Evolutionary conservation across 768 basidiomycete species (phyloP), one percentile per base, ranked within the genome.

Genomic region (Tremella mesenterica): DNA sequence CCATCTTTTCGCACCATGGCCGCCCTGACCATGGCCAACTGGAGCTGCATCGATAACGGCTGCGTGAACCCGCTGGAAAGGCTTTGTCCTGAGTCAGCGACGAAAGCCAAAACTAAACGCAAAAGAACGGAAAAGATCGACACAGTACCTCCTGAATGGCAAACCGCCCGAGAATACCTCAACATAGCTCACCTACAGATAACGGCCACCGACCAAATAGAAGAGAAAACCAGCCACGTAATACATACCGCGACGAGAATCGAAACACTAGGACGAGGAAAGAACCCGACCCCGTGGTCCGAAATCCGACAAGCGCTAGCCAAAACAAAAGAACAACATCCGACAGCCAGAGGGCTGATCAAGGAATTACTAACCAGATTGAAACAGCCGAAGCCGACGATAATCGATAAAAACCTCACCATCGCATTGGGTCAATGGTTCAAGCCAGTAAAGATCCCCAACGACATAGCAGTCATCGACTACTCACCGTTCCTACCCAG

Each of bases 21-120:
- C 14, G 4, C 4, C 38, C 52, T 60, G 9, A 53, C 45, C n/a
- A 28, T 52, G 8, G 58, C 54, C 6, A 56, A 60, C 38, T 56
- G 50, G 50, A 16, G 18, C 12, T 60, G 58, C 34, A 1, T 21
- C 8, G 29, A 20, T 14, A 36, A 21, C 7, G 5, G 27, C 30
- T 54, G 53, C 26, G 25, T 4, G 4, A 2, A 3, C 8, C 48
- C 52, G 16, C 57, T 49, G 9, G 43, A 29, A 31, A 16, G 20
- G 28, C 31, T 23, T 25, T 29, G 9, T n/a, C 12, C 30, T 6
- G 13, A 9, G n/a, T 8, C 3, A 13, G n/a, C 3, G 14, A 16
- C 20, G 26, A 20, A 7, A n/a, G 39, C 2, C 23, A 29, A 33
- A 14, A 16, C 12, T 12, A 20, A 21, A 21, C 31, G n/a, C 20